A percentile compares a stretch with the other conserved stretches of the same genome.
Conservation (phyloP, 257 asterid genomes). For the Solanum lycopersicoides region DNA sequence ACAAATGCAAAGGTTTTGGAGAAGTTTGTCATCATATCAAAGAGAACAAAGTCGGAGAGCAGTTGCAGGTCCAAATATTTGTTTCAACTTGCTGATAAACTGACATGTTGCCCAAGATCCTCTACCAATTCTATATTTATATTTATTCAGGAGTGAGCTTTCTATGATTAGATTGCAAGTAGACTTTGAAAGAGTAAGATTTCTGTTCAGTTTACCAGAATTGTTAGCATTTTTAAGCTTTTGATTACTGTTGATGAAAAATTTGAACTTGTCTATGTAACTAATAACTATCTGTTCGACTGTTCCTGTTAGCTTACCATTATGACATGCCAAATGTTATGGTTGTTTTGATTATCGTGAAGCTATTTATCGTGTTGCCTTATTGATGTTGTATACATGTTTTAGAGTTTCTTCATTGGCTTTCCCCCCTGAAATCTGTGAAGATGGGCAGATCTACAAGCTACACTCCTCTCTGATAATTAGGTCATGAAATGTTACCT, state of each 20-base stretch:
- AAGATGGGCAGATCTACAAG: not conserved
- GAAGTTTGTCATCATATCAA: not conserved
- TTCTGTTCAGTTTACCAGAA: not conserved
- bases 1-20: not conserved
- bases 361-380: not conserved
- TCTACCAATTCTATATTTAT: not conserved
- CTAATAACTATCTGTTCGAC: not conserved
- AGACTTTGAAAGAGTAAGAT: not conserved
- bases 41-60: not conserved
- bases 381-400: not conserved
- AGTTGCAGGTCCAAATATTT: not conserved
- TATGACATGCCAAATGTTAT: not conserved
- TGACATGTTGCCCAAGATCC: not conserved
- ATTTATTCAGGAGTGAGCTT: not conserved
- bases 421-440: not conserved
- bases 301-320: not conserved
- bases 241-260: not conserved
- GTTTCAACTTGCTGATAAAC: not conserved
- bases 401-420: not conserved
- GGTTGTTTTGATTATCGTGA: not conserved
- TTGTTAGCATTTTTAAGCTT: not conserved
- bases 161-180: not conserved
- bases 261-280: not conserved
- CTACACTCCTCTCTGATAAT: not conserved
- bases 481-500: not conserved